phyloP scores from a whole-genome alignment of 2,329 filamentous ascomycete species.

The Aspergillus terreus region DNA sequence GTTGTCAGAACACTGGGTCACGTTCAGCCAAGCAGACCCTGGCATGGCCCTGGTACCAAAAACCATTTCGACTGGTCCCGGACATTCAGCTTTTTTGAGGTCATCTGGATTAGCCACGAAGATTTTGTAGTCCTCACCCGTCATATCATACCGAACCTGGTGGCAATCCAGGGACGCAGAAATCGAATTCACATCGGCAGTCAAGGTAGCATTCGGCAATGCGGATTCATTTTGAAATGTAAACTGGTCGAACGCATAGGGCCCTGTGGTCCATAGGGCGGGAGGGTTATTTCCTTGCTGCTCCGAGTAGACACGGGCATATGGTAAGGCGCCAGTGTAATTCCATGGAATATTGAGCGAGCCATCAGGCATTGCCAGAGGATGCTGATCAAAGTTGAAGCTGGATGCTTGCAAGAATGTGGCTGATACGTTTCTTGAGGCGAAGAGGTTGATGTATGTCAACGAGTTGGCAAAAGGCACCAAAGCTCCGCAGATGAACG shows the following conservation, averaged over 20 bases:
- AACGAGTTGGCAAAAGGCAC: constrained; percentile 2
- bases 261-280: neutral
- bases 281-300: neutral
- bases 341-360: neutral
- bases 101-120: neutral
- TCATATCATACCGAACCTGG: neutral
- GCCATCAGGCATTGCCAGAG: neutral
- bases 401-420: constrained; percentile 1
- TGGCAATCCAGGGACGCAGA: neutral
- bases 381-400: constrained; percentile 1
- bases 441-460: constrained; percentile 2
- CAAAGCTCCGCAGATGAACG: constrained; percentile 4
- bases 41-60: neutral
- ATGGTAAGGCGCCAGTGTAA: neutral
- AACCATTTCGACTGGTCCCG: neutral
- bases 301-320: constrained; percentile 1
- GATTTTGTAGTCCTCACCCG: neutral
- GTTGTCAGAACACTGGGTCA: neutral
- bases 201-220: neutral
- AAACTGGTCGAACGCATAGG: constrained; percentile 4
- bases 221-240: neutral
- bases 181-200: neutral
- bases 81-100: neutral
- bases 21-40: neutral
- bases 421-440: neutral